Percentiles rank a stretch among this genome's conserved stretches.
phyloP scores from a whole-genome alignment of 1,139 yeast genomes.

The Pichia kudriavzevii region DNA sequence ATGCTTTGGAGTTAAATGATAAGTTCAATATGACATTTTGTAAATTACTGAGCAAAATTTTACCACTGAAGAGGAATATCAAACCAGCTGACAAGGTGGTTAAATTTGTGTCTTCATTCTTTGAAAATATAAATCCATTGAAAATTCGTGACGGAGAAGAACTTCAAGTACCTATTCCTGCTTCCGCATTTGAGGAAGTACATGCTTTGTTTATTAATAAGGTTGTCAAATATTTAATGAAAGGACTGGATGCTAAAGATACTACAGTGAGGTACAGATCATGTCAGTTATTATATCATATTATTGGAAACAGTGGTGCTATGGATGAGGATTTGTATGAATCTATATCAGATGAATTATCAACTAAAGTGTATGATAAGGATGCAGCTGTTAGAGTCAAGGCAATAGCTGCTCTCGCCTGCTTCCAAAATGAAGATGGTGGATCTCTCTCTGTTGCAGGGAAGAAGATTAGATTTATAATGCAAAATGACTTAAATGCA shows the following conservation, averaged over 20 bases:
- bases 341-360: slow-evolving; percentile 52
- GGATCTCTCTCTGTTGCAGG: slow-evolving; percentile 43
- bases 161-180: no score
- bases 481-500: slow-evolving; percentile 75
- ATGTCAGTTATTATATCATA: slow-evolving; percentile 67
- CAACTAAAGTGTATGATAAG: slow-evolving; percentile 64
- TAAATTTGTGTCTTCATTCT: slow-evolving; percentile 63
- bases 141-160: background rate
- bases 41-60: slow-evolving; percentile 52
- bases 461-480: slow-evolving; percentile 42
- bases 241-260: slow-evolving; percentile 74
- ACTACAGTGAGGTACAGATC: slow-evolving; percentile 74
- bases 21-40: slow-evolving; percentile 56
- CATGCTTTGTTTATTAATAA: no score
- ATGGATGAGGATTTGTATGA: slow-evolving; percentile 68
- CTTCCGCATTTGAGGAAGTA: no score
- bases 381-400: slow-evolving; percentile 75
- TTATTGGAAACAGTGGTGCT: slow-evolving; percentile 68
- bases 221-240: slow-evolving; percentile 62
- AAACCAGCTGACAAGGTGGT: slow-evolving; percentile 70
- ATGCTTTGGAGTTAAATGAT: slow-evolving; percentile 43
- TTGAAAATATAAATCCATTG: slow-evolving; percentile 38
- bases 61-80: slow-evolving; percentile 66
- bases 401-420: slow-evolving; percentile 72
- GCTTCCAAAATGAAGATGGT: slow-evolving; percentile 58